Conservation (phyloP, 192 early-diverging fungal species). For the Chytriomyces hyalinus region DNA sequence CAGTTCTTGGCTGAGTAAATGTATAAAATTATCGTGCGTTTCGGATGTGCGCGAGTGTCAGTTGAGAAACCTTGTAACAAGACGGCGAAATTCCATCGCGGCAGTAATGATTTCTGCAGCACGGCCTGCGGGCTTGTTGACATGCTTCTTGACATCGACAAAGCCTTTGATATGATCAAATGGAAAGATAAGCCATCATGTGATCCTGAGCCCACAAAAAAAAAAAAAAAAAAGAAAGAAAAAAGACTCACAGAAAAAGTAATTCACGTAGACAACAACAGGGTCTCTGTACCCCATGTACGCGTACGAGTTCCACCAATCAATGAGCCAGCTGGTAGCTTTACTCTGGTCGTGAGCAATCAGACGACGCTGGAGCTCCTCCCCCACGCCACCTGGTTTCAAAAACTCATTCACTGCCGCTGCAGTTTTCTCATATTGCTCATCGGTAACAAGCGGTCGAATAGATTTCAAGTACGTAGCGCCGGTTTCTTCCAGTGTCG, state of each 20-base stretch:
- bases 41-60: too few species aligned
- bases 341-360: constrained; percentile 73
- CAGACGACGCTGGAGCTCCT: constrained; percentile 82
- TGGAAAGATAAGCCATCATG: too few species aligned
- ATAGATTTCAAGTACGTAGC: constrained; percentile 79
- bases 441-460: constrained; percentile 67
- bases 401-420: constrained; percentile 75
- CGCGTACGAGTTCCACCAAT: constrained; percentile 96
- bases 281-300: constrained; percentile 88
- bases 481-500: constrained; percentile 77
- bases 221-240: too few species aligned
- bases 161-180: constrained; percentile 40
- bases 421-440: constrained; percentile 73
- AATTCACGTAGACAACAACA: constrained; percentile 60
- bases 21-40: too few species aligned
- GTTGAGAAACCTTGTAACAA: constrained; percentile 51
- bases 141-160: constrained; percentile 82
- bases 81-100: constrained; percentile 83
- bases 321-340: constrained; percentile 86
- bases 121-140: constrained; percentile 73
- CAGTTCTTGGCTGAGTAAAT: constrained; percentile 62
- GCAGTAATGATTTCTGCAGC: constrained; percentile 89
- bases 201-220: too few species aligned
- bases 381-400: constrained; percentile 74
- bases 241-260: constrained; percentile 1